These are phyloP conservation scores for Spencermartinsiella europaea DNA, from an alignment of 805 yeast genomes.

Conservation along the genomic window DNA sequence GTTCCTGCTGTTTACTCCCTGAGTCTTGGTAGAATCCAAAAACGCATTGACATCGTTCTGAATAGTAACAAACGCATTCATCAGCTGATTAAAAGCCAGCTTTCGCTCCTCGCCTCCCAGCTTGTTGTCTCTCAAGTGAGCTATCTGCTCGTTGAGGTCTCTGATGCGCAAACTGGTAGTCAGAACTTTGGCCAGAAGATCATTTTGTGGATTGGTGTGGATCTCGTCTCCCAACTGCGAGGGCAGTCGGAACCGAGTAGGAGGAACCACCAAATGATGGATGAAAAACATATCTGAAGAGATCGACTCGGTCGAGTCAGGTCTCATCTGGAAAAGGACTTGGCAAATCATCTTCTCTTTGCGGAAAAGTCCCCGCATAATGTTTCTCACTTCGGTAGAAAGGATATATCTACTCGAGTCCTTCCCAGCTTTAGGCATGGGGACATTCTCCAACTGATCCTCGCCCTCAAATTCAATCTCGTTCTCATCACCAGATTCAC, in stretches of 20 bases:
- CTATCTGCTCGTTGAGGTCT: slow-evolving; percentile 82
- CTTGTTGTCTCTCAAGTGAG: slow-evolving; percentile 54
- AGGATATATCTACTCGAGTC: slow-evolving; percentile 80
- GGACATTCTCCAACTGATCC: slow-evolving; percentile 30
- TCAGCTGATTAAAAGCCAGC: slow-evolving; percentile 76
- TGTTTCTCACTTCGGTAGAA: slow-evolving; percentile 80
- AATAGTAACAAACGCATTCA: slow-evolving; percentile 91
- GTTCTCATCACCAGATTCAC: slow-evolving; percentile 25
- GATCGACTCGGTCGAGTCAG: slow-evolving; percentile 43
- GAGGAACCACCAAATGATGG: slow-evolving; percentile 86
- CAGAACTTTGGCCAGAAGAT: slow-evolving; percentile 71
- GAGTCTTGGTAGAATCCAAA: slow-evolving; percentile 87
- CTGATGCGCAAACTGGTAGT: slow-evolving; percentile 77
- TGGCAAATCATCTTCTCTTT: slow-evolving; percentile 65
- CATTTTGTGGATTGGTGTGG: slow-evolving; percentile 92
- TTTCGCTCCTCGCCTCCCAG: slow-evolving; percentile 62
- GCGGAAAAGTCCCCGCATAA: slow-evolving; percentile 67
- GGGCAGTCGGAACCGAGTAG: slow-evolving; percentile 96
- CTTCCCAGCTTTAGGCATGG: slow-evolving; percentile 43
- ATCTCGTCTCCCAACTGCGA: slow-evolving; percentile 93
- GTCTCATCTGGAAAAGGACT: slow-evolving; percentile 78
- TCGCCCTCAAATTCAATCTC: slow-evolving; percentile 31
- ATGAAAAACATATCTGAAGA: slow-evolving; percentile 84
- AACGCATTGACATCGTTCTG: slow-evolving; percentile 95
- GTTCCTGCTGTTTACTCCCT: slow-evolving; percentile 57